Evolutionary conservation across 2,329 filamentous ascomycete genomes (phyloP), one percentile per base, ranked within the genome.

Genomic region (Fusarium sp.): DNA sequence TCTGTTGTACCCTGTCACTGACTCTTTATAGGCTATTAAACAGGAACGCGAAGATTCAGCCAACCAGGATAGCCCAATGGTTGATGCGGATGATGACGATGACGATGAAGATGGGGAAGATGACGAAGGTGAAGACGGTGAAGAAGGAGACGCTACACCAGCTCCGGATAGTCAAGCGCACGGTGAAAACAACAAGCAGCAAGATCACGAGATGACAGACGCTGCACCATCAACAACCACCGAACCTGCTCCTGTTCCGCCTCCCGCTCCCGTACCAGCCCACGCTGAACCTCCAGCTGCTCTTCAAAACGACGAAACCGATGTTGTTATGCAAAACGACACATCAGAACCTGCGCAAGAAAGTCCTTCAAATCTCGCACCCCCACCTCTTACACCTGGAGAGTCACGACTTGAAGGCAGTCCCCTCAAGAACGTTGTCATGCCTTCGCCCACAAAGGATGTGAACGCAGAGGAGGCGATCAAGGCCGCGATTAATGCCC

Each of bases 21-120:
- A 77, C 74, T 61, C 27, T 40, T 20, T 12, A 41, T 61, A 83
- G 82, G 79, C 70, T 29, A 75, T 79, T 57, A 85, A 82, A 72
- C 79, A 78, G 77, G 81, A 82, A 84, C 65, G 82, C 40, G 82
- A 82, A 16, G 82, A 82, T 27, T 79, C 77, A 16, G 78, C 79
- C n/a, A 82, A 82, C 48, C 81, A 82, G 16, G 86, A 87, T 65
- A 84, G 81, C 69, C 85, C 87, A 63, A 86, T 87, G 81, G 83
- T 81, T 2, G 89, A 90, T 44, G 83, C 81, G 25, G 81, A 83
- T 30, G 80, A 85, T 20, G 83, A 80, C n/a, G 78, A 79, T 76
- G 80, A 81, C 11, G 84, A 84, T 5, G 84, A 83, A 20, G 84
- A 85, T 3, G 85, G 83, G 4, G 83, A 80, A 6, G 84, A 83